Evolutionary conservation across 2,329 filamentous ascomycete genomes (phyloP), one percentile per base, ranked within the genome.

Genomic region (Aspergillus pseudoviridinutans): DNA sequence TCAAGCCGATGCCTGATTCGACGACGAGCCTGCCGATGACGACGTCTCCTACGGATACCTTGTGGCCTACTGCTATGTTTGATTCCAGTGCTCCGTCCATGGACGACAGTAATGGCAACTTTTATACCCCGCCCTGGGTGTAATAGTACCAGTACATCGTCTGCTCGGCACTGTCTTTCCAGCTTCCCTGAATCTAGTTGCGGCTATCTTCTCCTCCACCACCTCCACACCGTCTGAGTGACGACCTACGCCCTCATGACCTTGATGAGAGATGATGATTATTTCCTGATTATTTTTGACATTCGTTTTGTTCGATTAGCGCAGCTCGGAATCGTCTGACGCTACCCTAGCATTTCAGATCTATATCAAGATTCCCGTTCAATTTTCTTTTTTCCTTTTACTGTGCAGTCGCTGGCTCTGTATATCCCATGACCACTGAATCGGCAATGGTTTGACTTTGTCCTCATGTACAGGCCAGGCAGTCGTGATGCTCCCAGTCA

Each of bases 251-350:
- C 64, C 71, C 73, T 74, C 59, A 76, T 66, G 72, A 74, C 73
- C 69, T 66, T 76, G 73, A 76, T 74, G 73, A 76, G 73, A 74
- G 73, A 76, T 76, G 73, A 76, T 74, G 73, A 74, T 73, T 71
- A 71, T 72, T 73, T 68, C 70, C 66, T 71, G 62, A 63, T 68
- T 66, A 12, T 24, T 47, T 47, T 24, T 17, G 14, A 38, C 44
- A 24, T 47, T 69, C 50, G 60, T 59, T 51, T 58, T 68, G 62
- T 69, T 69, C 60, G 53, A 70, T 72, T 73, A 72, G 69, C 71
- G 66, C 58, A 58, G 59, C 22, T 47, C 44, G 5, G 5, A 38
- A 24, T 25, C 22, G 12, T 47, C 22, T 47, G 44, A 47, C 44
- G 44, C 44, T 24, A 47, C 22, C 44, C 44, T 27, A 47, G 44